Base-by-base conservation (phyloP, 179 eudicot genomes). In the Silene coronaria region DNA sequence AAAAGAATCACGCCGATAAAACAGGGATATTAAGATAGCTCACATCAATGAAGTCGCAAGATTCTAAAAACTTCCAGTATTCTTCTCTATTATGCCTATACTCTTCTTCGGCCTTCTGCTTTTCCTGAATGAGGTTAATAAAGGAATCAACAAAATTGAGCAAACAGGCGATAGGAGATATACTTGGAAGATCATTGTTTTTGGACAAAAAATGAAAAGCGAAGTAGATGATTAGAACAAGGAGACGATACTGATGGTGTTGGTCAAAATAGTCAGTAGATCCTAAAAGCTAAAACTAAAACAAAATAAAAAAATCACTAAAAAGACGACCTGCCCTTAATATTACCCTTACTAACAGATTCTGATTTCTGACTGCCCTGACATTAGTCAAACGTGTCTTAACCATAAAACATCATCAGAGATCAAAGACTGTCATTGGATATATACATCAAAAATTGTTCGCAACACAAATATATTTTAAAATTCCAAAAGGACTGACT, bases 1-100 rank as follows among this genome's bases (percentile, higher is more conserved):
- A 42, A n/a, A 4, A 51, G 67, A 27, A 53, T 28, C n/a, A 53
- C 9, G 64, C 65, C 28, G 21, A 26, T n/a, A 26, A 53, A 83
- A 22, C 51, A 34, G 46, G 46, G 38, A 36, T 38, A 14, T 19
- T 21, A 64, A 42, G 68, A 71, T 30, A 55, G 34, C 27, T 48
- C 78, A 93, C 99, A 93, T 96, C 95, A 76, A 93, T 90, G 76
- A 89, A 96, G 80, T 85, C 91, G 72, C 99, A 96, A 28, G 93
- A 82, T 77, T 91, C 97, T 74, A 96, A 79, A 84, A 83, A 93
- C 80, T 89, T 86, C 85, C 92, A 92, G 80, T 82, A 96, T 70
- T 93, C 96, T 71, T 84, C 80, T 78, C 90, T 86, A 81, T 93
- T 88, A 58, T 78, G 90, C 65, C 91, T 84, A 70, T 83, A 79